Base-by-base conservation (phyloP, 2,329 filamentous ascomycete genomes). In the Scytalidium sp. region DNA sequence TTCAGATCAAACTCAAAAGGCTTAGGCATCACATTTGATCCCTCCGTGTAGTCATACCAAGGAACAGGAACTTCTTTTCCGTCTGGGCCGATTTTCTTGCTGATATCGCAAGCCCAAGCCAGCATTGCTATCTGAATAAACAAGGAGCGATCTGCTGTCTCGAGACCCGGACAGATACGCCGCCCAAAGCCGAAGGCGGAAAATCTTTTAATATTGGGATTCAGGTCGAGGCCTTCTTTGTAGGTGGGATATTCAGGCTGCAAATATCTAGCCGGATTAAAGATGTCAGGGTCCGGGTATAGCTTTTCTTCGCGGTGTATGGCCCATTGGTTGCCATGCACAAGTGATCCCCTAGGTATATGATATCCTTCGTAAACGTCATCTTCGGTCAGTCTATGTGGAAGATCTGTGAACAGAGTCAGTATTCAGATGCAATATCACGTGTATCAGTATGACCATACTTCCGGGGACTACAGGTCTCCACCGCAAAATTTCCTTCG, bases 191-290 rank as follows among this genome's bases (percentile, higher is more conserved):
- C 77, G 59, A 81, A 78, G 8, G 50, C 53, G 25, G 72, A 70
- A 7, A 73, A 81, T 41, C 75, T 75, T 54, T 81, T 79, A 61
- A 85, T 75, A 63, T 78, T 84, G 19, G 83, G 82, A 60, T 80
- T 75, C 19, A 60, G 63, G 1, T 72, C 74, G 36, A 70, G 64
- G n/a, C 76, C 72, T 60, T 78, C 75, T 21, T 70, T 70, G 27
- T 50, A 59, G 1, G 54, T 56, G 60, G 64, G 62, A 56, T 73
- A 36, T 65, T 66, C 43, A 65, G 60, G 17, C 57, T 56, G 9
- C 3, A 64, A 51, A 54, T 70, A 79, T 8, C 75, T 64, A 45
- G 73, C 69, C 0, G 75, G 75, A 27, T 74, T 63, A 57, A 77
- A 78, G 6, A 51, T 53, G 20, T 72, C 67, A 1, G 74, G 70